These are phyloP conservation scores for Yamadazyma taylorii DNA, from an alignment of 1,139 yeast species.

Conservation along the genomic window DNA sequence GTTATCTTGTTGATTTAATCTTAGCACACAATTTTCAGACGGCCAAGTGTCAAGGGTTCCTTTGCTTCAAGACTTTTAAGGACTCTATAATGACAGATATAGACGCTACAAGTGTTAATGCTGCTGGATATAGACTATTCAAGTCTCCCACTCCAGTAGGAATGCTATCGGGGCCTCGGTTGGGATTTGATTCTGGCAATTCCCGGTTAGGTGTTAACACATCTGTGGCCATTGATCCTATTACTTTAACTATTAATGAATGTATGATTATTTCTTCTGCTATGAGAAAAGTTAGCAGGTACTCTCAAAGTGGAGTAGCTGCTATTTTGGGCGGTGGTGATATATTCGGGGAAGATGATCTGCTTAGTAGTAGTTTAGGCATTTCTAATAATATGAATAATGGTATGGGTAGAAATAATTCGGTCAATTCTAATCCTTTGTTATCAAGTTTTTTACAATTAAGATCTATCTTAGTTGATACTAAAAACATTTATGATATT, in stretches of 20 bases:
- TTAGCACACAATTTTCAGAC: too few relatives aligned
- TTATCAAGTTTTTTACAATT: constrained; percentile 80
- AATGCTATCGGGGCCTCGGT: constrained; percentile 2
- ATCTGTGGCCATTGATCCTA: constrained; percentile 60
- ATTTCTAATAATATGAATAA: constrained; percentile 20
- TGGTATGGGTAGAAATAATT: constrained; percentile 11
- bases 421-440: constrained; percentile 56
- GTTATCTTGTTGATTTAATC: too few relatives aligned
- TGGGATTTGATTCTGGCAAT: background rate
- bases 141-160: constrained; percentile 14
- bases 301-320: constrained; percentile 85
- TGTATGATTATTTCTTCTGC: constrained; percentile 85
- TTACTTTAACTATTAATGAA: constrained; percentile 83
- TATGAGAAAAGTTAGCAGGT: constrained; percentile 83
- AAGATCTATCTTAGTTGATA: constrained; percentile 65
- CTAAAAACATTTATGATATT: constrained; percentile 51
- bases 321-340: constrained; percentile 72
- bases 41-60: too few relatives aligned
- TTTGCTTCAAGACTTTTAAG: too few relatives aligned
- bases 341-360: constrained; percentile 41
- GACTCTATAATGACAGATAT: background rate
- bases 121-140: constrained; percentile 2
- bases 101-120: background rate
- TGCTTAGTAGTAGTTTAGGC: constrained; percentile 28
- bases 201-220: background rate